phyloP scores from a whole-genome alignment of 139 green algal genomes.

The Chlamydomonas urium region DNA sequence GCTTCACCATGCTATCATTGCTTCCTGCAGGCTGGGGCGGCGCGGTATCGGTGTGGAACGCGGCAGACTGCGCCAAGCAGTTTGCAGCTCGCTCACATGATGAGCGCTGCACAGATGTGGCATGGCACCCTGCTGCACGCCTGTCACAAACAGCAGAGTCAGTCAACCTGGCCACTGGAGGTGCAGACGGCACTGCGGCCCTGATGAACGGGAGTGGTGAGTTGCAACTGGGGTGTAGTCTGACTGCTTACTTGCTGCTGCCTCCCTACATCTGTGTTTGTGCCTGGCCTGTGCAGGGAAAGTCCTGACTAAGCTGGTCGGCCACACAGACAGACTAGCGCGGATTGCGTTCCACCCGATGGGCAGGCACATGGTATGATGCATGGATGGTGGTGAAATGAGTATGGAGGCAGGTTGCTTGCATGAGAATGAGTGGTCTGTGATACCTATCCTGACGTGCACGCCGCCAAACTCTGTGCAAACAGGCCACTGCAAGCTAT shows the following conservation, averaged over 20 bases:
- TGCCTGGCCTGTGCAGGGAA: constrained; percentile 23
- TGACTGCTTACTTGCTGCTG: not conserved
- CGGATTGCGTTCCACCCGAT: constrained; percentile 87
- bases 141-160: constrained; percentile 6
- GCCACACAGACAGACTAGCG: constrained; percentile 81
- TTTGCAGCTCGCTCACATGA: constrained; percentile 54
- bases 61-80: constrained; percentile 34
- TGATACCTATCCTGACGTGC: not conserved
- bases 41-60: constrained; percentile 66
- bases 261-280: not conserved
- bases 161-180: constrained; percentile 55
- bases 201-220: no score
- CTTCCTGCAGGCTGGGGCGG: constrained; percentile 76
- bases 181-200: constrained; percentile 58
- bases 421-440: not conserved
- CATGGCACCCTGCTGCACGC: constrained; percentile 69
- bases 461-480: not conserved
- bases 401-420: not conserved
- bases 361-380: constrained; percentile 76
- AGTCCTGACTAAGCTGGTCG: constrained; percentile 60
- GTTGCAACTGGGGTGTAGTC: no score
- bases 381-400: no score
- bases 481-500: constrained; percentile 77
- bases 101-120: constrained; percentile 80
- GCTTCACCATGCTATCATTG: no score